A percentile compares a stretch with the other conserved stretches of the same genome.
Evolutionary conservation across 2,329 filamentous ascomycete genomes (phyloP).

Genomic region (Xylariaceae sp.): DNA sequence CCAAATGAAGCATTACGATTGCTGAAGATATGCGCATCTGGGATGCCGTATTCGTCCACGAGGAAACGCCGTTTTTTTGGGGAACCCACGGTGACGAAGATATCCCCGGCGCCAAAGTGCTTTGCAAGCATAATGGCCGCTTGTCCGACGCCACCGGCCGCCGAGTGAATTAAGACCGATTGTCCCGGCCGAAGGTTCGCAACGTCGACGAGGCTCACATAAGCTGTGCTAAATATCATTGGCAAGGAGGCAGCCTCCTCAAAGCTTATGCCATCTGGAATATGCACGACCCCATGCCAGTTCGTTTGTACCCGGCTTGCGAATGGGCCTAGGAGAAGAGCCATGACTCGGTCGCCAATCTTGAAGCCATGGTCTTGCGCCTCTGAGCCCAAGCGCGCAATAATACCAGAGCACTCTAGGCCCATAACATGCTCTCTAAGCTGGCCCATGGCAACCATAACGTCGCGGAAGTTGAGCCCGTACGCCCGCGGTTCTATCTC

Average conservation of each 20-base stretch:
- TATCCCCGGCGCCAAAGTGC: slow-evolving; percentile 23
- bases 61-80: slow-evolving; percentile 41
- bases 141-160: slow-evolving; percentile 22
- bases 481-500: slow-evolving; percentile 27
- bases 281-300: no score
- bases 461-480: slow-evolving; percentile 18
- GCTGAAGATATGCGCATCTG: slow-evolving; percentile 40
- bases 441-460: slow-evolving; percentile 7
- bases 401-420: slow-evolving; percentile 37
- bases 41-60: slow-evolving; percentile 38
- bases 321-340: slow-evolving; percentile 3
- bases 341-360: slow-evolving; percentile 23
- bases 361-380: slow-evolving; percentile 13
- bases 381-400: slow-evolving; percentile 34
- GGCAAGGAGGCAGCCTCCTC: slow-evolving; percentile 8
- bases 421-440: slow-evolving; percentile 11
- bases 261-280: slow-evolving; percentile 5
- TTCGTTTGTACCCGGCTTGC: no score
- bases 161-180: slow-evolving; percentile 29
- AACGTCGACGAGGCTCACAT: slow-evolving; percentile 33
- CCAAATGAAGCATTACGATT: slow-evolving; percentile 39
- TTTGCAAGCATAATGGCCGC: slow-evolving; percentile 21
- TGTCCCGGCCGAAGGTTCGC: slow-evolving; percentile 31
- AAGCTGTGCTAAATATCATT: slow-evolving; percentile 30
- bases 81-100: slow-evolving; percentile 42